Conservation (phyloP, 352 stramenopile genomes). For the Phytophthora syringae region DNA sequence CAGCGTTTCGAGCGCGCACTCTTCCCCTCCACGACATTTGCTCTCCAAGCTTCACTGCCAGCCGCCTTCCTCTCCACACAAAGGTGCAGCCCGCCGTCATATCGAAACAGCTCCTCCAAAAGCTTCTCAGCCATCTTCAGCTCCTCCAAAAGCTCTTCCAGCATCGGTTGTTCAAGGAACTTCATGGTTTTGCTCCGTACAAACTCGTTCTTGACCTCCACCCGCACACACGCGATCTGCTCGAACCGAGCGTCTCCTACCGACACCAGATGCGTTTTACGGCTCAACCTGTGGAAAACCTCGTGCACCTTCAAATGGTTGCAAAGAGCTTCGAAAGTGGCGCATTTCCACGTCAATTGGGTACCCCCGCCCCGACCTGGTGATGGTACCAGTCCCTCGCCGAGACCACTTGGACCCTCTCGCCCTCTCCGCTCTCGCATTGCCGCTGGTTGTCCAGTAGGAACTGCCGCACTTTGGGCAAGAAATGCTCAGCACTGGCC, state of each 20-base stretch:
- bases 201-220: conserved; percentile 42
- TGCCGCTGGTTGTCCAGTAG: conserved; percentile 44
- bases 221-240: conserved; percentile 55
- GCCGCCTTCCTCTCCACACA: conserved; percentile 37
- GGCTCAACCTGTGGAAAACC: conserved; percentile 31
- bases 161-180: conserved; percentile 48
- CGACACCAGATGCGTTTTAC: conserved; percentile 55
- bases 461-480: conserved; percentile 48
- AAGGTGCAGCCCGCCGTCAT: conserved; percentile 51
- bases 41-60: neutral
- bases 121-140: conserved; percentile 54
- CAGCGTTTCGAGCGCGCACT: conserved; percentile 28
- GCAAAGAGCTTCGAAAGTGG: conserved; percentile 59
- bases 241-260: conserved; percentile 62
- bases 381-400: conserved; percentile 65
- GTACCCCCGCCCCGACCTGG: conserved; percentile 39
- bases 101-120: too few relatives aligned
- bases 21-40: conserved; percentile 6
- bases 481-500: conserved; percentile 47
- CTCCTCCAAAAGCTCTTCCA: conserved; percentile 56
- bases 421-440: conserved; percentile 12
- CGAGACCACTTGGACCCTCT: conserved; percentile 58
- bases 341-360: conserved; percentile 58
- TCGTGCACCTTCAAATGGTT: conserved; percentile 54
- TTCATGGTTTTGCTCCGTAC: conserved; percentile 66